Percentiles rank a stretch among this genome's conserved stretches.
phyloP scores from a whole-genome alignment of 2,329 filamentous ascomycete species.

The Pezicula radicicola region DNA sequence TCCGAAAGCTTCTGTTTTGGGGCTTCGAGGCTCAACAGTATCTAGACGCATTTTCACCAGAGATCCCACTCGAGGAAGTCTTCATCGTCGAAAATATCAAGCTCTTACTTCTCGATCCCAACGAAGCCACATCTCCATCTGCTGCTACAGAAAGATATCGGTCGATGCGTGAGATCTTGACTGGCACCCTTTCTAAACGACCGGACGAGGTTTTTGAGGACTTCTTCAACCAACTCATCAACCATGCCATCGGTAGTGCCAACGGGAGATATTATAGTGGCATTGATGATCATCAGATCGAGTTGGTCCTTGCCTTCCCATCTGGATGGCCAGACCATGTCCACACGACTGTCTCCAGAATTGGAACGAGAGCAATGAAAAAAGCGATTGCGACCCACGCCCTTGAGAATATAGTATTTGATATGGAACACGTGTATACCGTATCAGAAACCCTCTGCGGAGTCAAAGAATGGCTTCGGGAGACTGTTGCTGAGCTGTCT shows the following conservation, averaged over 20 bases:
- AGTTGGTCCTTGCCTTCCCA: conserved; percentile 12
- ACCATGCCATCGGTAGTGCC: neutral
- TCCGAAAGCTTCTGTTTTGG: conserved; percentile 3
- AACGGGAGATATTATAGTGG: neutral
- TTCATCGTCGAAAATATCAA: conserved; percentile 12
- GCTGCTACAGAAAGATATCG: conserved; percentile 1
- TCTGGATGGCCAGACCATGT: conserved; percentile 11
- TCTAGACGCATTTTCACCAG: conserved; percentile 3
- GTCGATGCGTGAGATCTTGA: conserved; percentile 1
- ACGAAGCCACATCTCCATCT: neutral
- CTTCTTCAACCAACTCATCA: conserved; percentile 2
- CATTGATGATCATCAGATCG: conserved; percentile 1
- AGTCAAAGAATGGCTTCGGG: conserved; percentile 11
- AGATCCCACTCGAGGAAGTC: conserved; percentile 1
- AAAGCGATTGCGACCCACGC: conserved; percentile 4
- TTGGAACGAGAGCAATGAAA: conserved; percentile 4
- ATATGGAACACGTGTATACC: conserved; percentile 13
- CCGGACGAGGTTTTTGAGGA: conserved; percentile 9
- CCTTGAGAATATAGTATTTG: conserved; percentile 7
- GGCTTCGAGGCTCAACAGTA: conserved; percentile 11
- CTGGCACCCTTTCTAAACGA: neutral
- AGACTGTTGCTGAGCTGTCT: neutral
- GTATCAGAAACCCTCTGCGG: conserved; percentile 12
- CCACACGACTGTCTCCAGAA: conserved; percentile 8
- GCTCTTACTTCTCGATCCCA: conserved; percentile 7